Evolutionary conservation across 2,329 filamentous ascomycete species (phyloP).

Genomic region (Fusarium miscanthi): DNA sequence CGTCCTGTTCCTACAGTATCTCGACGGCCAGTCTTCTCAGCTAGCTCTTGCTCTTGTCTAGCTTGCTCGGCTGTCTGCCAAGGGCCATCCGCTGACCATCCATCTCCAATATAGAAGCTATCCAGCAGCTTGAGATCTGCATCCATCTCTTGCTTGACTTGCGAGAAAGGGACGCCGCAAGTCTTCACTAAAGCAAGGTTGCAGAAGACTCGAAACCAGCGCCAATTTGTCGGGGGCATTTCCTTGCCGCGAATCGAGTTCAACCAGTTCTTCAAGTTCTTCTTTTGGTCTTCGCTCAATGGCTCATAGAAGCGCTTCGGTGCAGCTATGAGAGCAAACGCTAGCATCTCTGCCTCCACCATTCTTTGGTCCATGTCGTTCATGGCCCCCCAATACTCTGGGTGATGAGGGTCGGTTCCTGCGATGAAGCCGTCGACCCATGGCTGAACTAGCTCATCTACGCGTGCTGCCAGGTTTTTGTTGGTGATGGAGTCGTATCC

Average conservation of each 20-base stretch:
- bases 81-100: constrained; percentile 60
- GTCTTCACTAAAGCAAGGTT: constrained; percentile 59
- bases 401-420: constrained; percentile 49
- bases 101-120: constrained; percentile 56
- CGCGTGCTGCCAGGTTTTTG: not conserved
- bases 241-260: constrained; percentile 55
- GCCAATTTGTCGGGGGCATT: constrained; percentile 63
- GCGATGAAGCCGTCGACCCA: constrained; percentile 49
- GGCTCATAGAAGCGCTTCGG: constrained; percentile 51
- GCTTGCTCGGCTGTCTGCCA: constrained; percentile 50
- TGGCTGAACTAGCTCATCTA: constrained; percentile 29
- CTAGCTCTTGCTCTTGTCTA: not conserved
- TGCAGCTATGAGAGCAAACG: constrained; percentile 59
- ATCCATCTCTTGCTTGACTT: constrained; percentile 53
- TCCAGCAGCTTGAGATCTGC: constrained; percentile 58
- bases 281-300: constrained; percentile 45
- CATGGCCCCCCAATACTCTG: constrained; percentile 61
- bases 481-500: constrained; percentile 44
- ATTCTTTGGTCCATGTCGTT: constrained; percentile 61
- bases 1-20: constrained; percentile 42
- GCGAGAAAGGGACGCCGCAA: constrained; percentile 51
- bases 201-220: constrained; percentile 63
- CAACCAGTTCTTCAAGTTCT: constrained; percentile 56
- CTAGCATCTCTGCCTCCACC: constrained; percentile 65
- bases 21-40: constrained; percentile 31